A percentile compares a stretch with the other conserved stretches of the same genome.
These are phyloP conservation scores for Proliferodiscus dingleyae DNA, from an alignment of 2,329 filamentous ascomycete species.

Conservation along the genomic window DNA sequence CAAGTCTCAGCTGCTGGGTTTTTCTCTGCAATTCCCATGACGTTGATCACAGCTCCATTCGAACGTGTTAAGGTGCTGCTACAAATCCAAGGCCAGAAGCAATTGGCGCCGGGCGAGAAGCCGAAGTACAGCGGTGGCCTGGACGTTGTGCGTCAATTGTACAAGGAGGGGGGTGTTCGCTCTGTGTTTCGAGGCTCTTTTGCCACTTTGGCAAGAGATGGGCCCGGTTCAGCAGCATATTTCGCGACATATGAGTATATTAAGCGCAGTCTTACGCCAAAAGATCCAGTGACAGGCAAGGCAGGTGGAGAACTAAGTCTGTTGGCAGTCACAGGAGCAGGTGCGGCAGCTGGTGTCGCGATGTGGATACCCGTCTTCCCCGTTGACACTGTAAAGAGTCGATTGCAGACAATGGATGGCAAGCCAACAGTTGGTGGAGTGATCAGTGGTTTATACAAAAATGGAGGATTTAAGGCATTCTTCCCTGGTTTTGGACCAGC, in stretches of 20 bases:
- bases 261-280: constrained; percentile 80
- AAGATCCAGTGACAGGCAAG: constrained; percentile 68
- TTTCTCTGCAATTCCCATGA: constrained; percentile 98
- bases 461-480: constrained; percentile 83
- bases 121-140: constrained; percentile 82
- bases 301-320: constrained; percentile 74
- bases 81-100: constrained; percentile 91
- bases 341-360: constrained; percentile 85
- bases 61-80: constrained; percentile 98
- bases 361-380: constrained; percentile 99
- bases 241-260: constrained; percentile 97
- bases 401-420: constrained; percentile 86
- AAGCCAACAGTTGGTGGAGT: constrained; percentile 76
- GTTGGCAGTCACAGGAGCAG: constrained; percentile 76
- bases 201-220: constrained; percentile 90
- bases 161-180: constrained; percentile 82
- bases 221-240: constrained; percentile 88
- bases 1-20: constrained; percentile 92
- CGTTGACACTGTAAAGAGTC: constrained; percentile 91
- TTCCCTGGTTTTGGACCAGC: constrained; percentile 96
- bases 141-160: constrained; percentile 91
- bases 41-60: constrained; percentile 95
- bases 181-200: constrained; percentile 88
- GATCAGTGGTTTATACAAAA: constrained; percentile 74
- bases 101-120: constrained; percentile 81